Evolutionary conservation across 2,329 filamentous ascomycete genomes (phyloP), one percentile per base, ranked within the genome.

Genomic region (Sodiomyces alkalinus): DNA sequence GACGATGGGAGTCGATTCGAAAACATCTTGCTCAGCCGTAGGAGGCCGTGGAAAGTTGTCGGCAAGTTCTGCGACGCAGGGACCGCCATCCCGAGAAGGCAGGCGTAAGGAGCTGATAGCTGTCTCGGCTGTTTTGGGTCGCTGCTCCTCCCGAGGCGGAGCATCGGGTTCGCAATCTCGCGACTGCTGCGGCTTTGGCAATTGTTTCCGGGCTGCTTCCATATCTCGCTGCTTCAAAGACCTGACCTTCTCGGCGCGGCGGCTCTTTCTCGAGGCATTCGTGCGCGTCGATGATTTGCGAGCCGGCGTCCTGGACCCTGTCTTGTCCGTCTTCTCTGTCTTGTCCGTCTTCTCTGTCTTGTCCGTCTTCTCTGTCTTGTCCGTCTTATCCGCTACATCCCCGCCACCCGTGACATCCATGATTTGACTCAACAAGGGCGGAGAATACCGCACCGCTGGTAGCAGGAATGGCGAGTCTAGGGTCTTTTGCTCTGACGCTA

Each of bases 221-320:
- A 60, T 46, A 19, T 60, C 56, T 11, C 53, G 45, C 28, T 45
- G 44, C 34, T 56, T 58, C 39, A 48, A 49, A 12, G 56, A 51
- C 14, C 48, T 49, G 5, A 59, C 56, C 25, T 44, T 47, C 5
- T 58, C 54, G 12, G 44, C 44, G 11, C 55, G 50, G 11, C 55
- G 50, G 22, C 41, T 54, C 18, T 45, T 40, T 5, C 41, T 31
- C 10, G 45, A 46, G 13, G 27, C 18, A 7, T 30, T 29, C 8
- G 27, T 36, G 17, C 26, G 29, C 6, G 32, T 36, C 5, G 36
- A 36, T 3, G 25, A 17, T 3, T 34, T 38, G 5, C 36, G 25
- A 4, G 32, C 19, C 5, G 21, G 16, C 15, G 27, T 23, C n/a
- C 12, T 15, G 7, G 18, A 6, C 16, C 15, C 16, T 3, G 16